phyloP scores from a whole-genome alignment of 257 asterid genomes.

The Vinca minor region DNA sequence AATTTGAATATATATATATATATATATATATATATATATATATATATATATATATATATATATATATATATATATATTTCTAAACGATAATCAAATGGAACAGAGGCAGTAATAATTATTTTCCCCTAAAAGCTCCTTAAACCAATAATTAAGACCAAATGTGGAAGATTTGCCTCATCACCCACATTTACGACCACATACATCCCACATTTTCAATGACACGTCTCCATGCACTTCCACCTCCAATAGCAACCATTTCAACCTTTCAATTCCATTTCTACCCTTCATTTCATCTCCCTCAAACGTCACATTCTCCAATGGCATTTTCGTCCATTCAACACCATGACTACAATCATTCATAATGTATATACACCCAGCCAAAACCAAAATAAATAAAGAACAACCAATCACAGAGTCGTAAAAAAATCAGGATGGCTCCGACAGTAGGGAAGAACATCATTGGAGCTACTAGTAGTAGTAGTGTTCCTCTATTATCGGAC shows the following conservation, averaged over 20 bases:
- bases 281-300: neutral
- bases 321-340: neutral
- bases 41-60: too few relatives aligned
- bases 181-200: constrained; percentile 38
- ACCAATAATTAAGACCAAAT: too few relatives aligned
- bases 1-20: too few relatives aligned
- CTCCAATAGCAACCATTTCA: neutral
- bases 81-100: too few relatives aligned
- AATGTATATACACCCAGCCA: neutral
- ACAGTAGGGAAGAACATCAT: constrained; percentile 8
- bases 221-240: constrained; percentile 7
- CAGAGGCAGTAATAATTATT: too few relatives aligned
- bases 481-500: constrained; percentile 58
- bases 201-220: constrained; percentile 13
- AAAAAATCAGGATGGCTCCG: constrained; percentile 81
- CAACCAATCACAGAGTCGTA: too few relatives aligned
- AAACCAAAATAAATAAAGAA: neutral
- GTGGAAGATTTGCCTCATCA: neutral
- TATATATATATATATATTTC: too few relatives aligned
- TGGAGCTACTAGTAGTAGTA: too few relatives aligned
- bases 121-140: too few relatives aligned
- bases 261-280: neutral
- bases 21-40: too few relatives aligned
- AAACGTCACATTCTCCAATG: neutral
- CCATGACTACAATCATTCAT: constrained; percentile 16